Percentiles rank a stretch among this genome's conserved stretches.
These are phyloP conservation scores for Amniculicola lignicola DNA, from an alignment of 495 filamentous ascomycete genomes.

Conservation along the genomic window DNA sequence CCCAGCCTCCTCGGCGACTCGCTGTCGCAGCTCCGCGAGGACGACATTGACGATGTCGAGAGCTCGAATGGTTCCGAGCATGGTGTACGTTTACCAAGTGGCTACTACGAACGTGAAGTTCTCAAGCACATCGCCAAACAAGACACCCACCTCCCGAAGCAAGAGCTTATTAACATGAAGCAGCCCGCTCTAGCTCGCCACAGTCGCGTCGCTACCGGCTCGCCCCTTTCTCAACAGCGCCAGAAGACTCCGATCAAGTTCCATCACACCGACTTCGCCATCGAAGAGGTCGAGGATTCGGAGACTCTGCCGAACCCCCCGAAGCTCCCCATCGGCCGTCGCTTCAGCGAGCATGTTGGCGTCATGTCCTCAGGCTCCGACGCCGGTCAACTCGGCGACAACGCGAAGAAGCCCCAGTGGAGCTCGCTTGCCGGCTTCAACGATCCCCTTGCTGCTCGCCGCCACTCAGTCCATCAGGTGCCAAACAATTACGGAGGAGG, in stretches of 20 bases:
- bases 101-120: slow-evolving; percentile 39
- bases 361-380: neutral
- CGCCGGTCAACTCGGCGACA: slow-evolving; percentile 6
- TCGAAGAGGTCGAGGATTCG: slow-evolving; percentile 28
- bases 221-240: slow-evolving; percentile 8
- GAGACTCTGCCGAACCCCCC: neutral
- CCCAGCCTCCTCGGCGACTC: slow-evolving; percentile 82
- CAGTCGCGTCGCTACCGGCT: slow-evolving; percentile 18
- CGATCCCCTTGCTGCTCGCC: slow-evolving; percentile 80
- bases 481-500: too few relatives aligned
- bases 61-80: slow-evolving; percentile 65
- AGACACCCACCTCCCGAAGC: too few relatives aligned
- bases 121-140: slow-evolving; percentile 25
- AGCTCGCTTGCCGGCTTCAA: slow-evolving; percentile 50
- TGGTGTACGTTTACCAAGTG: slow-evolving; percentile 53
- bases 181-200: slow-evolving; percentile 4
- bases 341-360: slow-evolving; percentile 30
- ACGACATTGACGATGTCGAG: slow-evolving; percentile 72
- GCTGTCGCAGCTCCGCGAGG: slow-evolving; percentile 75
- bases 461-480: slow-evolving; percentile 78
- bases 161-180: neutral
- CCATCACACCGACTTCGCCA: slow-evolving; percentile 21
- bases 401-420: slow-evolving; percentile 67
- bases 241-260: neutral
- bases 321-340: slow-evolving; percentile 5